Conservation (phyloP, 2,329 filamentous ascomycete genomes). For the Colletotrichum sp. region DNA sequence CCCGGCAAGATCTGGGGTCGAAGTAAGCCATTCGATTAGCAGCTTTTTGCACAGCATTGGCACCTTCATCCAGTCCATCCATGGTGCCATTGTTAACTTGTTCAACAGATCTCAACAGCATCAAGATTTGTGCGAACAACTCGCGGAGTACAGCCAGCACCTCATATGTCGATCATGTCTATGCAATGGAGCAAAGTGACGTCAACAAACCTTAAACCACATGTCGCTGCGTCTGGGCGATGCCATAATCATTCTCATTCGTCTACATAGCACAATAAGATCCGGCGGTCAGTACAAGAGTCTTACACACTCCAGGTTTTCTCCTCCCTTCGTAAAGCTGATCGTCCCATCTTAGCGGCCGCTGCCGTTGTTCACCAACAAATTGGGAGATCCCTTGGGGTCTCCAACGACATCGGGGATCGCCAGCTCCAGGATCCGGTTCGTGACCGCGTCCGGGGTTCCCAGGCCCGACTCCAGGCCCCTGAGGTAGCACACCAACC, state of each 20-base stretch:
- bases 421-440: slow-evolving; percentile 44
- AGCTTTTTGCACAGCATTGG: not conserved
- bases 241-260: not conserved
- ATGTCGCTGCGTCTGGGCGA: not conserved
- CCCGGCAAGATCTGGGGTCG: not conserved
- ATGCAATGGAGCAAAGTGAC: not conserved
- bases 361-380: slow-evolving; percentile 52
- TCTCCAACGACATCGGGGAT: slow-evolving; percentile 41
- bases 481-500: slow-evolving; percentile 57
- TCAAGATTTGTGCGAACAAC: not conserved
- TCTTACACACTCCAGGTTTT: not conserved
- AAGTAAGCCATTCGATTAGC: not conserved
- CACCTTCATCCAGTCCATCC: not conserved
- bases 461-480: slow-evolving; percentile 38
- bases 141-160: not conserved
- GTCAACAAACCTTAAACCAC: not conserved
- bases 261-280: not conserved
- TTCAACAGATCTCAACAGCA: not conserved
- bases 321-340: not conserved
- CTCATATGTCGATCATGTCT: not conserved
- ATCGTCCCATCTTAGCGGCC: not conserved
- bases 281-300: not conserved
- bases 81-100: fast-evolving
- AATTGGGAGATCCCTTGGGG: slow-evolving; percentile 42
- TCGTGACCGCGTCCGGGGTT: slow-evolving; percentile 46